Conservation (phyloP, 225 moss, liverwort and hornwort genomes). For the Marchantia paleacea region DNA sequence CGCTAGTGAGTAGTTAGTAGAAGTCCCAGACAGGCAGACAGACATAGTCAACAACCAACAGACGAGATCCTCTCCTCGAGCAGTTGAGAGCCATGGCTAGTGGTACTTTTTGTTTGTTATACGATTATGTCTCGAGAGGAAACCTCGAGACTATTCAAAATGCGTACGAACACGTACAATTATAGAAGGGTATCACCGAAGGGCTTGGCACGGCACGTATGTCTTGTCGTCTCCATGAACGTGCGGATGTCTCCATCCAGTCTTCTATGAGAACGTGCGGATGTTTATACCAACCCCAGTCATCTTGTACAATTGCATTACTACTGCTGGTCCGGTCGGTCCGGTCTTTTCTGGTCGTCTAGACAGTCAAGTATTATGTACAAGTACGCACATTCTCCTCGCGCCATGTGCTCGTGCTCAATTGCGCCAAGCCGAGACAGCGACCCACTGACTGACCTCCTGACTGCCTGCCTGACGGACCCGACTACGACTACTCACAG, state of each 20-base stretch:
- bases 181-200: conserved; percentile 5
- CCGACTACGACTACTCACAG: background rate
- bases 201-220: conserved; percentile 14
- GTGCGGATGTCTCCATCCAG: background rate
- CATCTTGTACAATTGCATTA: conserved; percentile 4
- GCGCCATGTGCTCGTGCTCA: conserved; percentile 15
- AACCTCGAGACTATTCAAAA: conserved; percentile 2
- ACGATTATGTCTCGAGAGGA: background rate
- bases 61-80: background rate
- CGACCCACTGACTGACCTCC: background rate
- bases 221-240: conserved; percentile 10
- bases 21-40: background rate
- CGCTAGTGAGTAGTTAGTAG: background rate
- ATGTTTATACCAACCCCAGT: conserved; percentile 2
- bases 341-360: background rate
- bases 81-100: background rate
- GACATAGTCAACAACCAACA: background rate
- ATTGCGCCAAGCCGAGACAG: background rate
- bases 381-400: background rate
- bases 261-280: conserved; percentile 8
- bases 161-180: conserved; percentile 22
- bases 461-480: background rate
- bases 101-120: conserved; percentile 10
- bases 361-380: background rate
- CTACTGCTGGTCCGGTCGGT: background rate